Evolutionary conservation across 2,329 filamentous ascomycete genomes (phyloP).

Genomic region (Verticillium dahliae): DNA sequence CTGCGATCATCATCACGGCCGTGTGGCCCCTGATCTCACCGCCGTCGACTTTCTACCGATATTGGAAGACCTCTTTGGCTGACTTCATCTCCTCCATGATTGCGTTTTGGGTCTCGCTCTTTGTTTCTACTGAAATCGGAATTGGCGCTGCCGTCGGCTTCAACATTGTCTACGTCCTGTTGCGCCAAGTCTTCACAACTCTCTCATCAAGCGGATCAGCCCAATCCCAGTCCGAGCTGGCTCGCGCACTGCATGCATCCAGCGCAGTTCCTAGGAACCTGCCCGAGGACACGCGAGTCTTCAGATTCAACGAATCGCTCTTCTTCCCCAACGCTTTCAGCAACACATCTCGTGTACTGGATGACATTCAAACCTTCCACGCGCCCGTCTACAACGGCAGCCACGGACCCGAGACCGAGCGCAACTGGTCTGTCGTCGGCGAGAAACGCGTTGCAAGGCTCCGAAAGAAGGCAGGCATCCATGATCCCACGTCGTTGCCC

Average conservation of each 20-base stretch:
- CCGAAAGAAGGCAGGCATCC: conserved; percentile 29
- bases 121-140: conserved; percentile 53
- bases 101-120: conserved; percentile 58
- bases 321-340: conserved; percentile 57
- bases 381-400: conserved; percentile 28
- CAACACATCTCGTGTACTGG: conserved; percentile 40
- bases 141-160: conserved; percentile 55
- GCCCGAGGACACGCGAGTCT: conserved; percentile 45
- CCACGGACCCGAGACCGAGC: conserved; percentile 21
- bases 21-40: conserved; percentile 56
- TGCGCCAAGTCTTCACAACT: conserved; percentile 46
- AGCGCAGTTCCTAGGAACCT: conserved; percentile 15
- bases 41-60: conserved; percentile 52
- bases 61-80: conserved; percentile 58
- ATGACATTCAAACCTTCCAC: conserved; percentile 41
- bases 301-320: conserved; percentile 49
- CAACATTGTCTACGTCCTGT: conserved; percentile 54
- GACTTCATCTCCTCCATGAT: conserved; percentile 60
- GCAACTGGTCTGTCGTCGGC: conserved; percentile 48
- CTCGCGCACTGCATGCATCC: conserved; percentile 5
- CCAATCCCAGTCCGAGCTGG: conserved; percentile 21
- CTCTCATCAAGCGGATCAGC: conserved; percentile 18
- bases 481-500: conserved; percentile 21
- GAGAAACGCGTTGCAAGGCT: conserved; percentile 39
- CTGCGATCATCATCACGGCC: conserved; percentile 61